Base-by-base conservation (phyloP, 2,329 filamentous ascomycete genomes). In the Neophaeococcomyces mojaviensis region DNA sequence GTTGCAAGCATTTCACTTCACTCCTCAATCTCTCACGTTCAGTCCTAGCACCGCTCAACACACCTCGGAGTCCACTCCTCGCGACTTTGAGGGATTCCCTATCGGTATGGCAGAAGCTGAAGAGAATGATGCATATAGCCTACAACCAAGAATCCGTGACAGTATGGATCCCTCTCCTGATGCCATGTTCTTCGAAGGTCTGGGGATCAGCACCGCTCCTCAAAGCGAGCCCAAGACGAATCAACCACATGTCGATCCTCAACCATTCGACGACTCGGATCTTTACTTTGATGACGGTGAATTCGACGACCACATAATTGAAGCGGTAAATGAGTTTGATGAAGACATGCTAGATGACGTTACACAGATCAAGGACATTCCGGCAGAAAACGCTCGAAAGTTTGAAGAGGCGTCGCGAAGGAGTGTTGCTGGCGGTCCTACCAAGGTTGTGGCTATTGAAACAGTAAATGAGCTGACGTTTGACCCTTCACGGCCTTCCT, bases 261-360 rank as follows among this genome's bases (percentile, higher is more conserved):
- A 55, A 30, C 46, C 51, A 4, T 57, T 55, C 38, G 49, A 56
- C 28, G 54, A 68, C 22, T 67, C 69, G 39, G 68, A 72, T 47
- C 49, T 72, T 22, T 72, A 71, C 43, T 72, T 68, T 49, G 68
- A 72, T 43, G 69, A 71, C 54, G 69, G 69, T 19, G 52, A 58
- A 38, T 55, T 60, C 48, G 55, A 42, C 28, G 33, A 50, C 30
- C 40, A 49, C 13, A 18, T 44, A 9, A 38, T 44, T 16, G 51
- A 55, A 18, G 56, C 58, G 8, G 59, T 57, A n/a, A 59, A 59
- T 24, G 53, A 51, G 1, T 71, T 73, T 51, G 69, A 73, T 47
- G 70, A 73, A 54, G 68, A 68, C 7, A 64, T 71, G 8, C 70
- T 73, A 39, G 70, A 73, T 49, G 69, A 73, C 48, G 65, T 58